phyloP scores from a whole-genome alignment of 331 rosid genomes.

The Prunus yedoensis region DNA sequence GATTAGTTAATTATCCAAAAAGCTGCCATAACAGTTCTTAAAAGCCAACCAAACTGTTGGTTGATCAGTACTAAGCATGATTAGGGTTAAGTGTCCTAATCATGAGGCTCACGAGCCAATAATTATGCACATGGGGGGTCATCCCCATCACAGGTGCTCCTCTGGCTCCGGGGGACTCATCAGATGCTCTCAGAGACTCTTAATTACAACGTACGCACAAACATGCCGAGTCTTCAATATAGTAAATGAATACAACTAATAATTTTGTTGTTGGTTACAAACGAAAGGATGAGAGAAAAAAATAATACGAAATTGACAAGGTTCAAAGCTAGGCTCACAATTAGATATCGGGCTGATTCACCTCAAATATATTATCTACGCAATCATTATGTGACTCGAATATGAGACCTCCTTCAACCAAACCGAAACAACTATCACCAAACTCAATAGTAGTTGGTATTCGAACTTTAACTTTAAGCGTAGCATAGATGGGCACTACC shows the following conservation, averaged over 20 bases:
- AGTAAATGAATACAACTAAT: background rate
- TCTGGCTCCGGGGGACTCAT: background rate
- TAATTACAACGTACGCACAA: background rate
- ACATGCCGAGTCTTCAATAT: background rate
- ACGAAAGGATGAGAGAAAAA: no score
- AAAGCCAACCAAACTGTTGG: conserved; percentile 35
- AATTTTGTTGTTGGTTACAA: no score
- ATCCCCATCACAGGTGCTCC: background rate
- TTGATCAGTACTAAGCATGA: conserved; percentile 24
- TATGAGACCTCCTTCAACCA: no score
- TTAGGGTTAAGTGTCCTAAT: conserved; percentile 33
- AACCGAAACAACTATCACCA: no score
- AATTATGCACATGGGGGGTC: background rate
- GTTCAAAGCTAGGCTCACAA: no score
- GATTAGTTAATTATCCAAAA: conserved; percentile 12
- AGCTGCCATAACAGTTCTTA: background rate
- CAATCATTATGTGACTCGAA: no score
- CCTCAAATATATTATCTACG: no score
- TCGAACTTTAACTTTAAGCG: no score
- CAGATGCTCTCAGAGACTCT: background rate
- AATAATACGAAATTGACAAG: no score
- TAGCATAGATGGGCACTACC: no score
- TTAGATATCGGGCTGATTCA: no score
- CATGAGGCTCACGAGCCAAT: conserved; percentile 19
- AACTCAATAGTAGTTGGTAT: no score